These are phyloP conservation scores for Ascodesmis nigricans DNA, from an alignment of 495 filamentous ascomycete genomes.

Conservation along the genomic window DNA sequence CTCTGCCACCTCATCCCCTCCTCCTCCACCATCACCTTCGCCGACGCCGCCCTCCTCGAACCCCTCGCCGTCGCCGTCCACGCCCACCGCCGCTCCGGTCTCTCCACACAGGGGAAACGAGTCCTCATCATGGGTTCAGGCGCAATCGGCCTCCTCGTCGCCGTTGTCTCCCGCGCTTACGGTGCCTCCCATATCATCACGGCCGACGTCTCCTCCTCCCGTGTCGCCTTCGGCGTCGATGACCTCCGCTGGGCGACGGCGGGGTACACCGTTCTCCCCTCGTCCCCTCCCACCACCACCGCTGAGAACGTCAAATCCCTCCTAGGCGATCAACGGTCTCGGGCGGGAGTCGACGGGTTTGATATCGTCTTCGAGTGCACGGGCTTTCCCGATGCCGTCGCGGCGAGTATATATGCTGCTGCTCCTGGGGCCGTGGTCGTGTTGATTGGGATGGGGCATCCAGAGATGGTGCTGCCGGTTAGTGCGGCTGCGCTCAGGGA, in stretches of 20 bases:
- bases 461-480: constrained; percentile 66
- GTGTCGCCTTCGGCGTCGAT: constrained; percentile 50
- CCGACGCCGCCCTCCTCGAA: constrained; percentile 62
- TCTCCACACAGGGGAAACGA: constrained; percentile 29
- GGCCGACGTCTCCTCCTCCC: constrained; percentile 59
- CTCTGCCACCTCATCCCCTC: constrained; percentile 46
- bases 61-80: constrained; percentile 73
- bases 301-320: constrained; percentile 23
- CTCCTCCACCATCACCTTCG: constrained; percentile 26
- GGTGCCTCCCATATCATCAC: constrained; percentile 48
- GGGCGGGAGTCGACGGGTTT: constrained; percentile 38
- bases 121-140: constrained; percentile 73
- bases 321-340: constrained; percentile 37
- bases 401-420: constrained; percentile 67
- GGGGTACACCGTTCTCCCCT: constrained; percentile 37
- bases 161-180: constrained; percentile 44
- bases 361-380: constrained; percentile 79
- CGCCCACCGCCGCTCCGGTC: constrained; percentile 39
- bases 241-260: constrained; percentile 52
- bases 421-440: constrained; percentile 60
- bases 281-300: constrained; percentile 21
- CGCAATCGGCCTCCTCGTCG: constrained; percentile 60
- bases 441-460: constrained; percentile 86
- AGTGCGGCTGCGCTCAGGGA: constrained; percentile 68
- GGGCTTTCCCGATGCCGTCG: constrained; percentile 66